A percentile compares a stretch with the other conserved stretches of the same genome.
These are phyloP conservation scores for Xylaria digitata DNA, from an alignment of 2,329 filamentous ascomycete genomes.

Conservation along the genomic window DNA sequence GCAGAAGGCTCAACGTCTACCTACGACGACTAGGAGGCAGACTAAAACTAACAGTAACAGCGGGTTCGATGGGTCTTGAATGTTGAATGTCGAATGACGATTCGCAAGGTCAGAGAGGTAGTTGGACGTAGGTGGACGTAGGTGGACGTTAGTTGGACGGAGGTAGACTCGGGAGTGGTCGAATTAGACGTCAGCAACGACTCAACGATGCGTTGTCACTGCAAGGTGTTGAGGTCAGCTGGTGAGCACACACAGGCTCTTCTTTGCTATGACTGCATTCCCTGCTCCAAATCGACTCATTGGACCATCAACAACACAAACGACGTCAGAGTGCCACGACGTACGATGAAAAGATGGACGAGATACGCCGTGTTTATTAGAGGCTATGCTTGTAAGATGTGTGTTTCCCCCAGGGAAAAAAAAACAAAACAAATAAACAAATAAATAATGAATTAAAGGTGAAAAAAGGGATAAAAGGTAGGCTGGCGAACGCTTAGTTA, in stretches of 20 bases:
- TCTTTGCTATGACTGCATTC: slow-evolving; percentile 27
- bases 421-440: not conserved
- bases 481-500: not conserved
- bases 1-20: slow-evolving; percentile 4
- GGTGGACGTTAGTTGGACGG: no score
- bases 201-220: slow-evolving; percentile 48
- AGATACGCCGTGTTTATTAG: slow-evolving; percentile 1
- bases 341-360: slow-evolving; percentile 14
- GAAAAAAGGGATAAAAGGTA: not conserved
- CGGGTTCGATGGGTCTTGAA: slow-evolving; percentile 24
- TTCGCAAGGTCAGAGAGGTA: slow-evolving; percentile 11
- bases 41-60: not conserved
- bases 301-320: slow-evolving; percentile 24
- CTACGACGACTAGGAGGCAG: no score
- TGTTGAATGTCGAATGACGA: slow-evolving; percentile 17
- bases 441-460: not conserved
- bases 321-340: slow-evolving; percentile 24
- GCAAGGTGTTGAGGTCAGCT: slow-evolving; percentile 43
- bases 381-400: slow-evolving; percentile 16
- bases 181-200: slow-evolving; percentile 25
- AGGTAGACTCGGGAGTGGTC: slow-evolving; percentile 18
- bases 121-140: not conserved
- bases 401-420: slow-evolving; percentile 16
- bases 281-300: slow-evolving; percentile 32
- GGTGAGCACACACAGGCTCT: slow-evolving; percentile 27